A percentile compares a stretch with the other conserved stretches of the same genome.
phyloP scores from a whole-genome alignment of 257 asterid genomes.

The Nicotiana attenuata region DNA sequence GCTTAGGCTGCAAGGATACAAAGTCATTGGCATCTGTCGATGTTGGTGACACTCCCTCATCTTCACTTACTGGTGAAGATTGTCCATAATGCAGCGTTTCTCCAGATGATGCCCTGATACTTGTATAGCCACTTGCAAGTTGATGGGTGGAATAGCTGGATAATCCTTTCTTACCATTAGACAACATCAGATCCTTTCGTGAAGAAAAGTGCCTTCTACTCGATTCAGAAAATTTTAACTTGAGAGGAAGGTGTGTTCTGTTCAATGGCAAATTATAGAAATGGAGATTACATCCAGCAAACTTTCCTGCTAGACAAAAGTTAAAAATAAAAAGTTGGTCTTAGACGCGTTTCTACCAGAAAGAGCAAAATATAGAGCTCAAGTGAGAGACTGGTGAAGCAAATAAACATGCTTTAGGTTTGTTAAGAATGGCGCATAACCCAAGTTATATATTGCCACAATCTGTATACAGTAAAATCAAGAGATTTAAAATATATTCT shows the following conservation, averaged over 20 bases:
- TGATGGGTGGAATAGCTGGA: constrained; percentile 12
- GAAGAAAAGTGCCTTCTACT: constrained; percentile 25
- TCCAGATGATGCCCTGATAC: constrained; percentile 42
- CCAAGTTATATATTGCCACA: not conserved
- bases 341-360: not conserved
- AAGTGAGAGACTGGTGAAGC: not conserved
- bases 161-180: constrained; percentile 23
- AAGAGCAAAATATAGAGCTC: not conserved
- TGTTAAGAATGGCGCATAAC: not conserved
- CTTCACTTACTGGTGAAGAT: constrained; percentile 28
- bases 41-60: constrained; percentile 19
- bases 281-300: constrained; percentile 14
- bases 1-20: constrained; percentile 25
- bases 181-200: constrained; percentile 16
- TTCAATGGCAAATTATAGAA: constrained; percentile 19
- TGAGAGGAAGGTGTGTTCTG: constrained; percentile 21
- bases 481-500: not conserved
- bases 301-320: constrained; percentile 36
- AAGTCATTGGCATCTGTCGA: constrained; percentile 16
- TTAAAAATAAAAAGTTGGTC: not conserved
- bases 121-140: constrained; percentile 18
- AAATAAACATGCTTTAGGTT: not conserved
- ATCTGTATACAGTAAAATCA: not conserved
- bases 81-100: constrained; percentile 45
- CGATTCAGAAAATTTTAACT: constrained; percentile 22